A percentile compares a stretch with the other conserved stretches of the same genome.
These are phyloP conservation scores for Backusella mclennaniae DNA, from an alignment of 192 early-diverging fungal species.

Conservation along the genomic window DNA sequence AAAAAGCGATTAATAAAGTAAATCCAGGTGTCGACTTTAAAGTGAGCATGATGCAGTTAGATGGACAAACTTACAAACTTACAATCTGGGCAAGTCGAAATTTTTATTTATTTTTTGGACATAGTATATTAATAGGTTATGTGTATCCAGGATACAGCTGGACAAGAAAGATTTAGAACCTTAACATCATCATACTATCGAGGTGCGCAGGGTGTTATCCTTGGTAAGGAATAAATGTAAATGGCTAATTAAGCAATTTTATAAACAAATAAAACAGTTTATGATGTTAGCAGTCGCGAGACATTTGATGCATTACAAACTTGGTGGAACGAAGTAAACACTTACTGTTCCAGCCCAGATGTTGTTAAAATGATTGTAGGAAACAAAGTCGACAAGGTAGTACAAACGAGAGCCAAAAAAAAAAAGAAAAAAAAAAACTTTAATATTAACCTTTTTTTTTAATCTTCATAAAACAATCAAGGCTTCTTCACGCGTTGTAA, in stretches of 20 bases:
- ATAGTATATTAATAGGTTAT: not conserved
- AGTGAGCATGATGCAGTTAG: constrained; percentile 84
- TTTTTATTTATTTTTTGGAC: not conserved
- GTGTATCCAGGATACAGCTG: constrained; percentile 87
- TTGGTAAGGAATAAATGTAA: constrained; percentile 55
- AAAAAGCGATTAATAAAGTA: not conserved
- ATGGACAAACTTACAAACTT: constrained; percentile 90
- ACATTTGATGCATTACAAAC: constrained; percentile 89
- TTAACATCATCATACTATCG: constrained; percentile 97
- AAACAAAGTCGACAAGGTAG: constrained; percentile 96
- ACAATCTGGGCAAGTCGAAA: constrained; percentile 83
- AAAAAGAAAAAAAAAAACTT: constrained; percentile 24
- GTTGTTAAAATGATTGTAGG: constrained; percentile 98
- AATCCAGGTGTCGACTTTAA: constrained; percentile 95
- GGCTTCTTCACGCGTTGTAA: constrained; percentile 68
- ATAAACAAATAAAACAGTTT: constrained; percentile 57
- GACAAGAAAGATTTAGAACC: constrained; percentile 97
- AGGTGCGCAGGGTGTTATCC: constrained; percentile 96
- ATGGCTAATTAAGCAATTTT: not conserved
- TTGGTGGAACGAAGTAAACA: constrained; percentile 97
- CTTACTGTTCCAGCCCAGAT: constrained; percentile 82
- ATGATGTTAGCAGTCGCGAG: constrained; percentile 93
- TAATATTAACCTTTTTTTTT: too few relatives aligned
- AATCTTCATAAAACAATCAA: constrained; percentile 6
- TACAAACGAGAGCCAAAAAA: constrained; percentile 25